Percentiles rank a stretch among this genome's conserved stretches.
These are phyloP conservation scores for Pichia phayaonensis DNA, from an alignment of 805 yeast species.

Conservation along the genomic window DNA sequence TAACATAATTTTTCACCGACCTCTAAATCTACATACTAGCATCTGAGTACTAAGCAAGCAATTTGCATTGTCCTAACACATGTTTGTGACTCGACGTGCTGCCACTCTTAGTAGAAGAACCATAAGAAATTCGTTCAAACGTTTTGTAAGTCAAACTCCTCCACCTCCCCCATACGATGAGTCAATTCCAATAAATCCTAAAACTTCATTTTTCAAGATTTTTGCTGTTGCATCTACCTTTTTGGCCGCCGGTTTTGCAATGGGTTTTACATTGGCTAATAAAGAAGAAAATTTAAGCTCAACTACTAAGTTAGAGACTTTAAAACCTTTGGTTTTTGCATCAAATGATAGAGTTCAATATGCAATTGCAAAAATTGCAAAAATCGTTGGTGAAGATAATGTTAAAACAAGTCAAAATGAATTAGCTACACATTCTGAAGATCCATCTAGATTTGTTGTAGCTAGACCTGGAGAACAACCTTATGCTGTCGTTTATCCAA, in stretches of 20 bases:
- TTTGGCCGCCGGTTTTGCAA: slow-evolving; percentile 6
- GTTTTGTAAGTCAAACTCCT: not conserved
- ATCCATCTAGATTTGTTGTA: slow-evolving; percentile 27
- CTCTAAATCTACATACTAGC: not conserved
- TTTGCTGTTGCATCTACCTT: slow-evolving; percentile 7
- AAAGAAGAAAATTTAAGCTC: slow-evolving; percentile 2
- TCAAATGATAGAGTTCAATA: slow-evolving; percentile 33
- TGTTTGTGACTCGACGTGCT: not conserved
- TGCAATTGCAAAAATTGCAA: slow-evolving; percentile 47
- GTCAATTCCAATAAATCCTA: not conserved
- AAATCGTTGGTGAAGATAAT: slow-evolving; percentile 47
- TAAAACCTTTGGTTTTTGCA: slow-evolving; percentile 50
- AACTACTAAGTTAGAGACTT: slow-evolving; percentile 29
- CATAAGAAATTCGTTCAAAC: not conserved
- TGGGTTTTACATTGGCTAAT: slow-evolving; percentile 8
- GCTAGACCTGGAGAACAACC: slow-evolving; percentile 25
- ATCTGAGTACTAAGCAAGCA: too few relatives aligned
- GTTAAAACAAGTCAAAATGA: slow-evolving; percentile 34
- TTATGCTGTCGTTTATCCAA: slow-evolving; percentile 52
- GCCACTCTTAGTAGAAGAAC: not conserved
- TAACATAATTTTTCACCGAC: not conserved
- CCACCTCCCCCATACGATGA: not conserved
- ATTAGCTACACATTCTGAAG: slow-evolving; percentile 24
- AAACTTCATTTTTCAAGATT: slow-evolving; percentile 1
- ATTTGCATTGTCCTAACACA: not conserved